Conservation (phyloP, 192 early-diverging fungal species). For the Umbelopsis vinacea region DNA sequence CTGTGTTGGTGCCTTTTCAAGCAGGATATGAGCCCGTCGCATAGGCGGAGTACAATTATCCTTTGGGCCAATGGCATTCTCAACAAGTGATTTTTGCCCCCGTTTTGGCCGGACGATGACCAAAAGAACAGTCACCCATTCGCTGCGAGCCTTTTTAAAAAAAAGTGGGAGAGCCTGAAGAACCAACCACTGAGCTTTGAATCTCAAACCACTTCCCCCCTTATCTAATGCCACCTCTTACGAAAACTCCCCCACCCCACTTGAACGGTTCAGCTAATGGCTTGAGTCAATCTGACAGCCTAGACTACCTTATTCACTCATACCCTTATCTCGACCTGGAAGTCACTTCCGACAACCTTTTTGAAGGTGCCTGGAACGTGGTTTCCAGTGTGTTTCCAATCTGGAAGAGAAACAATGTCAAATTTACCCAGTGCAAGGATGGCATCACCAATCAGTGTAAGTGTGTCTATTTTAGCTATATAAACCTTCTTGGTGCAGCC, state of each 20-base stretch:
- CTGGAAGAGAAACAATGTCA: constrained; percentile 63
- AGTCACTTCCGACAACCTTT: constrained; percentile 59
- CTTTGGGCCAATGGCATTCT: neutral
- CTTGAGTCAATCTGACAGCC: neutral
- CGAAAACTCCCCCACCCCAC: constrained; percentile 1
- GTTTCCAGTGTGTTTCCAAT: constrained; percentile 60
- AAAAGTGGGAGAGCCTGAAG: neutral
- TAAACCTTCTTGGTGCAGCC: neutral
- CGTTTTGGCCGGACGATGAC: neutral
- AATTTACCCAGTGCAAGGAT: constrained; percentile 72
- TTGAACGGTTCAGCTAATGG: neutral
- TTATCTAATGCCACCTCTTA: neutral
- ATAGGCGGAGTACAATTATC: too few species aligned
- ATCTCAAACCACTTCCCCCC: neutral
- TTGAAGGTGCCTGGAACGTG: constrained; percentile 66
- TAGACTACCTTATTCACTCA: constrained; percentile 27
- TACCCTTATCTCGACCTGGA: constrained; percentile 49
- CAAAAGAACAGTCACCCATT: neutral
- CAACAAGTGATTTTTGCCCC: neutral
- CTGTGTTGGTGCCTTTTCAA: neutral
- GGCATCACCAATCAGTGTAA: constrained; percentile 84
- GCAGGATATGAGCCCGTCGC: too few species aligned
- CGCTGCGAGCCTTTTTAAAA: neutral
- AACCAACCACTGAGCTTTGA: neutral
- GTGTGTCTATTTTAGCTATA: neutral